These are phyloP conservation scores for Claviceps cyperi DNA, from an alignment of 2,329 filamentous ascomycete species.

Conservation along the genomic window DNA sequence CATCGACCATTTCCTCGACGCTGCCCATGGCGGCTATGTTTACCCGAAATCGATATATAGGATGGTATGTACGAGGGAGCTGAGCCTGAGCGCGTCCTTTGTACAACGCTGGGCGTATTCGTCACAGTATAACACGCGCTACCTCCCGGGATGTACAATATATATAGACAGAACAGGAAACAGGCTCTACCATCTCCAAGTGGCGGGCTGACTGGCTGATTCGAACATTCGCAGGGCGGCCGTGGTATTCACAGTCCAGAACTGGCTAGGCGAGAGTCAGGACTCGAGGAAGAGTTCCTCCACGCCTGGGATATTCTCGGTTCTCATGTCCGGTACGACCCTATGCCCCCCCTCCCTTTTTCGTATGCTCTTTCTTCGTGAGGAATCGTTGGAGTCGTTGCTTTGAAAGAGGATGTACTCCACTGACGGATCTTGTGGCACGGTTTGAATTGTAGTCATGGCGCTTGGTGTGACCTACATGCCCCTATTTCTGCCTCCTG, in stretches of 20 bases:
- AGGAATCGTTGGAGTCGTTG: too few species aligned
- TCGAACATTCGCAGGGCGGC: constrained; percentile 38
- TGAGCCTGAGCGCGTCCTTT: too few species aligned
- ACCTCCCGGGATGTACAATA: too few species aligned
- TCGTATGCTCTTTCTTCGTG: too few species aligned
- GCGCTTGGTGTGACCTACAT: constrained; percentile 39
- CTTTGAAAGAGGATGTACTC: too few species aligned
- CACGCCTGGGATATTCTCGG: constrained; percentile 57
- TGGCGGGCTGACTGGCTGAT: too few species aligned
- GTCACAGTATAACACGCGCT: too few species aligned
- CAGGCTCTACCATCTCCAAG: too few species aligned
- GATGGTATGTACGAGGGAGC: constrained; percentile 33
- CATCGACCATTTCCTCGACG: constrained; percentile 58
- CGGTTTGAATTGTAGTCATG: constrained; percentile 32
- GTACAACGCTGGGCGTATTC: too few species aligned
- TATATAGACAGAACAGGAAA: too few species aligned
- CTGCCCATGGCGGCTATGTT: constrained; percentile 95
- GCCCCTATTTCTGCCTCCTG: constrained; percentile 33
- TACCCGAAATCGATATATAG: constrained; percentile 70
- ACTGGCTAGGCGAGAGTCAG: constrained; percentile 62
- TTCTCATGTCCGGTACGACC: constrained; percentile 60
- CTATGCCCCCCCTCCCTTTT: neutral
- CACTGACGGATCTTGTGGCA: too few species aligned
- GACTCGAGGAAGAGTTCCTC: constrained; percentile 47
- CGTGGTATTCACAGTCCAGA: constrained; percentile 60